Evolutionary conservation across 2,329 filamentous ascomycete species (phyloP).

Genomic region (Stemphylium lycopersici): DNA sequence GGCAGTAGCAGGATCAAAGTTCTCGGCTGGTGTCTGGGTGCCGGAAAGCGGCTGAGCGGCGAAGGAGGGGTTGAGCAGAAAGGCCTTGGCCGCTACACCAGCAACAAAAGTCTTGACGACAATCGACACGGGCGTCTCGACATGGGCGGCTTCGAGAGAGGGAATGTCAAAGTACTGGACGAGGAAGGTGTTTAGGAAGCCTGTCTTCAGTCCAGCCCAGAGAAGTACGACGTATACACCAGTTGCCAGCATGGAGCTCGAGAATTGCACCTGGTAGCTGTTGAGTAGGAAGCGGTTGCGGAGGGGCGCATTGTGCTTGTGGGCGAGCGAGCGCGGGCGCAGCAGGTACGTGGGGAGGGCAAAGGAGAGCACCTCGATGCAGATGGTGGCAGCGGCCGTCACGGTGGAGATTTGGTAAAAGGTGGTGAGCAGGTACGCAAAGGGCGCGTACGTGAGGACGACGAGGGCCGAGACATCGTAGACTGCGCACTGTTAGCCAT

Average conservation of each 20-base stretch:
- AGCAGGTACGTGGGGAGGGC: conserved; percentile 77
- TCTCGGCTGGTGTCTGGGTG: conserved; percentile 54
- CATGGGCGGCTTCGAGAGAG: conserved; percentile 71
- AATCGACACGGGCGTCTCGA: conserved; percentile 58
- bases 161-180: conserved; percentile 76
- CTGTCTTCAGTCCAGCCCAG: conserved; percentile 70
- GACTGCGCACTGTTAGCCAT: conserved; percentile 23
- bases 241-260: conserved; percentile 71
- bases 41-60: conserved; percentile 60
- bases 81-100: conserved; percentile 73
- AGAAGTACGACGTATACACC: conserved; percentile 77
- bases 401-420: conserved; percentile 75
- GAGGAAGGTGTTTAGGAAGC: conserved; percentile 71
- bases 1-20: conserved; percentile 70
- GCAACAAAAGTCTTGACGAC: conserved; percentile 67
- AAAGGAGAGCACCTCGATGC: conserved; percentile 71
- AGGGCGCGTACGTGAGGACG: conserved; percentile 75
- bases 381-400: conserved; percentile 66
- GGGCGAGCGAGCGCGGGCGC: conserved; percentile 69
- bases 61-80: conserved; percentile 76
- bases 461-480: conserved; percentile 54
- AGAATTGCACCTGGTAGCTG: conserved; percentile 51
- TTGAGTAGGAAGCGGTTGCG: conserved; percentile 52
- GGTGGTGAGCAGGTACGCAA: conserved; percentile 73
- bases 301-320: conserved; percentile 59